phyloP scores from a whole-genome alignment of 805 yeast species.

The Nakazawaea pomicola region DNA sequence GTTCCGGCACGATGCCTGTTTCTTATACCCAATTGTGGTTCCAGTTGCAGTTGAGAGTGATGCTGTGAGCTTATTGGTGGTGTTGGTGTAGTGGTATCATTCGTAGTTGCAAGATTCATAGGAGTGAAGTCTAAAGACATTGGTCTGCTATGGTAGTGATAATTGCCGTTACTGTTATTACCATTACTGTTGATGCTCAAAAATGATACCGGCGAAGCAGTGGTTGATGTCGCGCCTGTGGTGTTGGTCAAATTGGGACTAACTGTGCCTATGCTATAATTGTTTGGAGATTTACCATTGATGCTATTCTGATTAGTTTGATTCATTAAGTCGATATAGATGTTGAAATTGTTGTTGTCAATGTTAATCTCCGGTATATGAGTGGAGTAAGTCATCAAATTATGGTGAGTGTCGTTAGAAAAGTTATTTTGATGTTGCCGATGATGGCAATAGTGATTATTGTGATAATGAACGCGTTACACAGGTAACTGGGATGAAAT shows the following conservation, averaged over 20 bases:
- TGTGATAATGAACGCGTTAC: too few species aligned
- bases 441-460: too few species aligned
- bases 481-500: too few species aligned
- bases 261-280: not conserved
- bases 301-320: not conserved
- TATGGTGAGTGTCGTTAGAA: too few species aligned
- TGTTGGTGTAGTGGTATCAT: not conserved
- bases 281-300: conserved; percentile 6
- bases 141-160: conserved; percentile 4
- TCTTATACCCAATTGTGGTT: conserved; percentile 33
- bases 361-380: conserved; percentile 5
- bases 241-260: conserved; percentile 9
- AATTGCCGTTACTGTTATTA: not conserved
- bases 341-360: not conserved
- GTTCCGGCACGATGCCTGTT: conserved; percentile 77
- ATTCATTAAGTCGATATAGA: not conserved
- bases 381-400: not conserved
- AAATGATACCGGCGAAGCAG: conserved; percentile 10
- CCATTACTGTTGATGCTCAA: conserved; percentile 8
- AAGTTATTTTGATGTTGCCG: too few species aligned
- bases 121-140: conserved; percentile 12
- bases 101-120: not conserved
- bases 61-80: not conserved
- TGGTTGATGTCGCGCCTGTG: not conserved
- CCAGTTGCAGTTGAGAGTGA: too few species aligned